Evolutionary conservation across 108 stramenopile genomes (phyloP), one percentile per base, ranked within the genome.

Genomic region (Skeletonema tropicum): DNA sequence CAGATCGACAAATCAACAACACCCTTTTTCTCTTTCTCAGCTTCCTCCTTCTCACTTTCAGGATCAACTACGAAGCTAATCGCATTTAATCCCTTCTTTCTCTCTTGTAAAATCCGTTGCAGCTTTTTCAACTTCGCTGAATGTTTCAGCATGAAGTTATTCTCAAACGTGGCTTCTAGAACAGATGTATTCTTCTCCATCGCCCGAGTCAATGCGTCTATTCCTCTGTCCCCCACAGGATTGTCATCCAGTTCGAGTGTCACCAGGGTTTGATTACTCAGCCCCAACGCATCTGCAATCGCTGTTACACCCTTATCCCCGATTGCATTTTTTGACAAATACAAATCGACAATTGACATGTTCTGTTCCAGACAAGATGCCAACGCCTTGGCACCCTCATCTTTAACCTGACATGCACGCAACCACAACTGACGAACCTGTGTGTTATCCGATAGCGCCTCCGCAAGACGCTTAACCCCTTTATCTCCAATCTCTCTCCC

Each of bases 121-220:
- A 74, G 64, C 42, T 65, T 26, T 39, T 36, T 17, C 46, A 70
- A 49, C 31, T 61, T 68, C 1, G 61, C 38, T n/a, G 14, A 31
- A 33, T 61, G 26, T 38, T 46, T 38, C 15, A 66, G 23, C 23
- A 55, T 41, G 25, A 42, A 41, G 69, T 79, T 73, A 65, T 80
- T 80, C 42, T 82, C 71, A 71, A 77, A 83, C 3, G 66, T 66
- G 2, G 73, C 77, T 66, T 79, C 75, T 33, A 88, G 35, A 21
- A 75, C 75, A 29, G 73, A 73, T 13, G 83, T 68, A 70, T 89
- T 77, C 49, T 79, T 75, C 35, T 84, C 71, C 62, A 89, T 58
- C 19, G 79, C 71, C 23, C 26, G 35, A 57, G 82, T 70, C 60
- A 87, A 86, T 19, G 75, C 63, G 21, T 85, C 74, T 23, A 89